Base-by-base conservation (phyloP, 257 asterid species). In the Parsonsia alboflavescens region DNA sequence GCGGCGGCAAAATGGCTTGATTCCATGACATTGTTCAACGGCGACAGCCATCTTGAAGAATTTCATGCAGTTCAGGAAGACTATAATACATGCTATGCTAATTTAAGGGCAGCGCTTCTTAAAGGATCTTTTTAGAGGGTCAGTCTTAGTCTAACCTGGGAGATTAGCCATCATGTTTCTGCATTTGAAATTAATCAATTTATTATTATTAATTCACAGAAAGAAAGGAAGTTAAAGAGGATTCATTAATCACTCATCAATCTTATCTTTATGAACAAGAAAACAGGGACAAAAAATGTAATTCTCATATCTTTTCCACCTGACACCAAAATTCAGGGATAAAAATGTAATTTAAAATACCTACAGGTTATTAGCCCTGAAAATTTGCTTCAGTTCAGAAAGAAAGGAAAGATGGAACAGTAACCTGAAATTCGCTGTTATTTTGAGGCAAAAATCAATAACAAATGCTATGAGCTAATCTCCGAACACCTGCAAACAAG, bases 1-100 rank as follows among this genome's bases (percentile, higher is more conserved):
- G 54, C 76, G 91, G 58, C 96, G 87, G 54, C 76, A 79, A 80
- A 89, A 89, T 83, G 93, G 93, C 90, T 86, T 88, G 83, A 91
- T 89, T 74, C 89, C 97, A 78, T 91, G 90, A 81, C 87, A 86
- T 46, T 83, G 92, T 86, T 87, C 93, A 88, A 91, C 80, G 83
- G 89, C 95, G 73, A 91, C 93, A 75, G 89, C 96, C 98, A 94
- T 94, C 80, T 84, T 84, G 84, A 82, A 85, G 84, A 82, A 85
- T 88, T 81, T 82, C 79, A 85, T 86, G 87, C 91, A 80, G 82
- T 78, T 77, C 87, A 77, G 76, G 85, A 78, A 61, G 80, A 81
- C 85, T 78, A 79, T 71, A 71, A 84, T 86, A 80, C 96, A 90
- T 93, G 92, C 97, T 86, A 33, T 33, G 39, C 39, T 33, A 33